Evolutionary conservation across 2,329 filamentous ascomycete genomes (phyloP).

Genomic region (Proliferodiscus dingleyae): DNA sequence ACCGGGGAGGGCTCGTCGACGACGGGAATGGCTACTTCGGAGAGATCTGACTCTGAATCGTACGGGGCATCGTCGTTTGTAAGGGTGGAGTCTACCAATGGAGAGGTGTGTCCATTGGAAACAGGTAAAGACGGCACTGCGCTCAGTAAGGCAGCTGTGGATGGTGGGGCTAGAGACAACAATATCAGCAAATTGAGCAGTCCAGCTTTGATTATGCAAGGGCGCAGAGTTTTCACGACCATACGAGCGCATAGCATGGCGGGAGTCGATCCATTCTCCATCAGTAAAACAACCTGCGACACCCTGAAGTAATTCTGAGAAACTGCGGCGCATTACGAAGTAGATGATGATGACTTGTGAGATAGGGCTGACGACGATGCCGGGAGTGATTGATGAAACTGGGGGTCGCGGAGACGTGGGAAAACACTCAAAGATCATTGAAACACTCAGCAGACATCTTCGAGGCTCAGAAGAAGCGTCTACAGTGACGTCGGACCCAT

Average conservation of each 20-base stretch:
- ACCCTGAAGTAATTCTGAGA: conserved; percentile 11
- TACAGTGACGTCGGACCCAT: conserved; percentile 10
- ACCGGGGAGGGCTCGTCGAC: conserved; percentile 46
- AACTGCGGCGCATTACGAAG: conserved; percentile 28
- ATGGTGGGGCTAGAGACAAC: conserved; percentile 49
- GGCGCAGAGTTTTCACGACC: conserved; percentile 18
- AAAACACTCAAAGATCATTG: conserved; percentile 11
- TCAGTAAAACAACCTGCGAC: conserved; percentile 9
- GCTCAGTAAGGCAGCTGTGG: conserved; percentile 56
- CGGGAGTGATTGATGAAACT: conserved; percentile 21
- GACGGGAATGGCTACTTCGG: conserved; percentile 60
- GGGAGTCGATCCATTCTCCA: conserved; percentile 21
- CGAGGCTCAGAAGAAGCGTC: conserved; percentile 2
- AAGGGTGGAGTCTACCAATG: conserved; percentile 42
- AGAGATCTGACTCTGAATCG: conserved; percentile 70
- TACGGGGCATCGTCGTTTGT: conserved; percentile 40
- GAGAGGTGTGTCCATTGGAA: conserved; percentile 62
- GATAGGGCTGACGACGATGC: conserved; percentile 26
- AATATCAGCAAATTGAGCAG: conserved; percentile 39
- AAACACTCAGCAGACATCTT: conserved; percentile 3
- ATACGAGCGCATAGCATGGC: conserved; percentile 17
- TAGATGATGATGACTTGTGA: conserved; percentile 17
- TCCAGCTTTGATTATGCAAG: conserved; percentile 16
- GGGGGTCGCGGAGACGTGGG: conserved; percentile 7
- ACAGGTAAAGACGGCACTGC: conserved; percentile 59